phyloP scores from a whole-genome alignment of 202 grass and related monocot genomes.

The Musa balbisiana region DNA sequence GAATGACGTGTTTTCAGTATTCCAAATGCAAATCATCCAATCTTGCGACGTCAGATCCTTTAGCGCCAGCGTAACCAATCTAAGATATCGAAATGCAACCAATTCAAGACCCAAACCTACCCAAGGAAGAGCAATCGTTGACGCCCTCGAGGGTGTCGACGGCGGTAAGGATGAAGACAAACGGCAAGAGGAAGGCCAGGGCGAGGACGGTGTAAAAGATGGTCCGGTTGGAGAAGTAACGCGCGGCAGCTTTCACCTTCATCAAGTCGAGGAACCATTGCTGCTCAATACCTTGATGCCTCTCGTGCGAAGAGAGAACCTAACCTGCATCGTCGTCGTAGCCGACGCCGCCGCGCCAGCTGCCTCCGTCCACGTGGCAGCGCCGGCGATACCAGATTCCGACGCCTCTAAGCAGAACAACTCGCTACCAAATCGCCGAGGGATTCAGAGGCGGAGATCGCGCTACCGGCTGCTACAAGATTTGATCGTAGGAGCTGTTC shows the following conservation, averaged over 20 bases:
- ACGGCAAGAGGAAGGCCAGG: slow-evolving; percentile 1
- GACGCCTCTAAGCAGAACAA: background rate
- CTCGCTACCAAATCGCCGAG: background rate
- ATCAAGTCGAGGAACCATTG: slow-evolving; percentile 12
- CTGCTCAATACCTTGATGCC: background rate
- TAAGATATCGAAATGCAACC: background rate
- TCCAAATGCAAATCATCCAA: background rate
- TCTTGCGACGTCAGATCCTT: background rate
- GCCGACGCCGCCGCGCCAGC: background rate
- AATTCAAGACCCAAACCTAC: background rate
- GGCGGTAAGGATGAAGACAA: slow-evolving; percentile 7
- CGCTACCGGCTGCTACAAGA: background rate
- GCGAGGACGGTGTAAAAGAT: slow-evolving; percentile 3
- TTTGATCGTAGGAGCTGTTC: background rate
- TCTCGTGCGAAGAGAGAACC: background rate
- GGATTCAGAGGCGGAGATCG: background rate
- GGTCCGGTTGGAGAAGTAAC: slow-evolving; percentile 1
- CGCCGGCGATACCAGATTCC: background rate
- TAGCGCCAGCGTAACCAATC: background rate
- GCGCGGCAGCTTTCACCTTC: background rate
- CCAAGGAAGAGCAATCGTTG: background rate
- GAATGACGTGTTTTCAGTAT: too few species aligned
- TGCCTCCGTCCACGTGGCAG: background rate
- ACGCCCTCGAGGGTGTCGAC: slow-evolving; percentile 10
- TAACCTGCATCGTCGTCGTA: background rate